Evolutionary conservation across 2,329 filamentous ascomycete genomes (phyloP), one percentile per base, ranked within the genome.

Genomic region (Raffaelea albimanens): DNA sequence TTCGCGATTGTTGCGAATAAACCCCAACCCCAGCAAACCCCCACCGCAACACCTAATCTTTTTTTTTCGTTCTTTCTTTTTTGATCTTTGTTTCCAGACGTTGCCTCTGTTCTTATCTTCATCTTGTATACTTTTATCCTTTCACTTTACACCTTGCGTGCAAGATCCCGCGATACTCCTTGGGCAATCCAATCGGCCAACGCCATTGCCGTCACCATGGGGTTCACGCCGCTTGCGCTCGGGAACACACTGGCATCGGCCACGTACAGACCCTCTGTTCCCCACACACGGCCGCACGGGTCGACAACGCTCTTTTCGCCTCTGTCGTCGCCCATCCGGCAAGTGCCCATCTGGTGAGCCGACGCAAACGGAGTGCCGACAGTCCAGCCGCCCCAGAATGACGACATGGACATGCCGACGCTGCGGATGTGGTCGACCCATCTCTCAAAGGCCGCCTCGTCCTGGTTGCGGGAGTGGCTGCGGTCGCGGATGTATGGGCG

Each of bases 341-440:
- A 87, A 10, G 79, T 79, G 20, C 85, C 83, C 85, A 90, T 90
- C 67, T 90, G 86, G 63, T 91, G 86, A 18, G 85, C 86, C n/a
- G 80, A 84, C 25, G 71, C 66, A 57, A 79, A 86, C n/a, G 67
- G 61, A 20, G 71, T 68, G 25, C 71, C 66, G 0, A 77, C 75
- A 18, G 71, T 68, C 49, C 64, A 67, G 43, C 73, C 73, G 36
- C 58, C 59, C 49, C 49, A 52, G 11, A 54, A 13, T 2, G 39
- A 5, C 20, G 52, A 52, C 18, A 40, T 5, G 7, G 53, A 51
- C n/a, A 40, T 13, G 5, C 43, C 52, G 34, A 41, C 45, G 3
- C 5, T n/a, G 47, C 72, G 63, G 13, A 82, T 50, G 45, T 67
- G 60, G 5, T 61, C 59, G 2, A 86, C 63, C 84, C 84, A 89